Evolutionary conservation across 2,329 filamentous ascomycete genomes (phyloP), one percentile per base, ranked within the genome.

Genomic region (Cercospora berteroae): DNA sequence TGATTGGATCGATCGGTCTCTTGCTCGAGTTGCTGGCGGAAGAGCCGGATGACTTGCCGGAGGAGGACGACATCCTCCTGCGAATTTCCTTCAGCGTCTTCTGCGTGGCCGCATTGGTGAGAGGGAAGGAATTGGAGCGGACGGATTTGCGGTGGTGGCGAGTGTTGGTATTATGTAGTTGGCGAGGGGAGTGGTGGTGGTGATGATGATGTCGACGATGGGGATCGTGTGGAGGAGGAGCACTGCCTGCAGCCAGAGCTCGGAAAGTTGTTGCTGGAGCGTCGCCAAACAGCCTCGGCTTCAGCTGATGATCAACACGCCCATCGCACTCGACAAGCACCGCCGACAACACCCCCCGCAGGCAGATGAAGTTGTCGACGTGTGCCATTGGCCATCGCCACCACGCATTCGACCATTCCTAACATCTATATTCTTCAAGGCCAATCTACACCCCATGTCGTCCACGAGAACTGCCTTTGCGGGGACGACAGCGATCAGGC

Each of bases 1-100:
- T 85, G 70, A 96, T 85, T 5, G 91, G 90, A 72, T 94, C 90
- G 67, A 85, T 60, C 9, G 73, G 74, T 44, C 71, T 65, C 62
- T 62, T 69, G 69, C 68, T 71, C n/a, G 65, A 60, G 27, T 27
- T 52, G 48, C 67, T 68, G 29, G 50, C 55, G 50, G 66, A 67
- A 20, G 63, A 65, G 42, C 66, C 50, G 29, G 50, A 65, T 31
- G 63, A 65, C 25, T 31, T 55, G 50, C 33, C 50, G 23, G 65
- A 59, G 12, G 65, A 67, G 20, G 65, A 68, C 48, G 66, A 68
- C 66, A 68, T 68, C 59, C 66, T 68, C 59, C 66, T 60, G 13
- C 61, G 50, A 20, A 64, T 64, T 16, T 64, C 50, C 33, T 42
- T 64, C 33, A 64, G 33, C 56, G 61, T 64, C 52, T 57, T 44